Percentiles rank a stretch among this genome's conserved stretches.
Conservation (phyloP, 2,329 filamentous ascomycete genomes). For the Diplodia sapinea region DNA sequence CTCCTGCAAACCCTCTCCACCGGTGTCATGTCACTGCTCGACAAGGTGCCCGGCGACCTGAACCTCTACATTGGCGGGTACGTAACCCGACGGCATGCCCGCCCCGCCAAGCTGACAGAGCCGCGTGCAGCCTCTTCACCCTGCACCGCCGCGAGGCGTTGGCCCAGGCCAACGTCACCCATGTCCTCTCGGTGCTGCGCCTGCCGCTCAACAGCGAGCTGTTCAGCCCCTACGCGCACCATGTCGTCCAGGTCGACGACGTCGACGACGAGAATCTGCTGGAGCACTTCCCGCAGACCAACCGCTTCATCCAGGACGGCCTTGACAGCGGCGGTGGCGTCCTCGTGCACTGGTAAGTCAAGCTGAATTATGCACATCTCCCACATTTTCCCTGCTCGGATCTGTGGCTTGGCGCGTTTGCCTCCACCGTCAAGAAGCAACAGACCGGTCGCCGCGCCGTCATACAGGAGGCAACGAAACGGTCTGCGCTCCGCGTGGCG, state of each 20-base stretch:
- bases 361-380: constrained; percentile 29
- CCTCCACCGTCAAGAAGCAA: constrained; percentile 17
- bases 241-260: constrained; percentile 86
- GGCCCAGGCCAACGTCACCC: constrained; percentile 77
- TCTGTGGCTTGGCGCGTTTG: constrained; percentile 29
- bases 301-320: constrained; percentile 82
- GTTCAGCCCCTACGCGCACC: constrained; percentile 70
- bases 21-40: constrained; percentile 62
- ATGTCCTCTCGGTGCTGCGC: constrained; percentile 83
- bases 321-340: constrained; percentile 67
- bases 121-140: constrained; percentile 71
- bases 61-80: constrained; percentile 83
- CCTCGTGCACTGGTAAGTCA: constrained; percentile 72
- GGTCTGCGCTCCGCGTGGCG: constrained; percentile 19
- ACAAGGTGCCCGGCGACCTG: constrained; percentile 70
- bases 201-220: constrained; percentile 63
- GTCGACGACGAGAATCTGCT: constrained; percentile 87
- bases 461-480: constrained; percentile 9
- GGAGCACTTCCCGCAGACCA: constrained; percentile 76
- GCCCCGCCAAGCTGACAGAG: constrained; percentile 38
- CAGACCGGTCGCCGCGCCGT: background rate
- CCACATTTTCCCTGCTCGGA: constrained; percentile 28
- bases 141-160: constrained; percentile 75
- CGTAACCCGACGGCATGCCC: constrained; percentile 40
- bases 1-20: constrained; percentile 23